phyloP scores from a whole-genome alignment of 192 early-diverging fungal species.

The Helicostylum pulchrum region DNA sequence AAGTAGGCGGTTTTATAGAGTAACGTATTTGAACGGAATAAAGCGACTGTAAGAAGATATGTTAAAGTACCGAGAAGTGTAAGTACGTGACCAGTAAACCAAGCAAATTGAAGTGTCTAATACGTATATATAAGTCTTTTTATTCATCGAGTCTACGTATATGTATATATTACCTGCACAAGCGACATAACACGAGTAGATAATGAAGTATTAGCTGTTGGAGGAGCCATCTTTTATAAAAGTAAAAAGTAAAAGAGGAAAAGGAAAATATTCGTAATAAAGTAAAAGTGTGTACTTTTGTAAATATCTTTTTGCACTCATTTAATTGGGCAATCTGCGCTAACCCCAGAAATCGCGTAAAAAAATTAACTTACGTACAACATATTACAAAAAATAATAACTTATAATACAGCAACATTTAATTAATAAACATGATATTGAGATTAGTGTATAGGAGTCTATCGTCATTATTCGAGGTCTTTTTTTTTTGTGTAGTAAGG shows the following conservation, averaged over 20 bases:
- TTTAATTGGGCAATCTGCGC: too few species aligned
- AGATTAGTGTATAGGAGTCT: too few species aligned
- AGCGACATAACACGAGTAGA: slow-evolving; percentile 20
- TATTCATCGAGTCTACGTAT: neutral
- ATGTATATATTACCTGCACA: slow-evolving; percentile 19
- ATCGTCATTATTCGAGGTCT: too few species aligned
- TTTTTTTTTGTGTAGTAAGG: too few species aligned
- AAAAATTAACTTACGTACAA: too few species aligned
- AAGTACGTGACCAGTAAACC: slow-evolving; percentile 50
- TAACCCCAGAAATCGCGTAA: too few species aligned
- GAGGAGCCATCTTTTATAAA: slow-evolving; percentile 13
- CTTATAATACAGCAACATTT: too few species aligned
- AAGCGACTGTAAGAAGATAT: slow-evolving; percentile 40
- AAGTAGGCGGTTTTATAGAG: slow-evolving; percentile 60
- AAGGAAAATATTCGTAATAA: neutral
- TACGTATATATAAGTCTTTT: slow-evolving; percentile 16
- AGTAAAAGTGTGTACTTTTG: too few species aligned
- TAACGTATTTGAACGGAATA: slow-evolving; percentile 38
- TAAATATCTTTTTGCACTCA: too few species aligned
- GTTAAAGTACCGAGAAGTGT: slow-evolving; percentile 39
- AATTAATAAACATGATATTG: too few species aligned
- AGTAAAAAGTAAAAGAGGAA: neutral
- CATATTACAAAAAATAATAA: too few species aligned
- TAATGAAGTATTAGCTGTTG: slow-evolving; percentile 15
- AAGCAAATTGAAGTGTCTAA: slow-evolving; percentile 45